Conservation (phyloP, 345 rosid genomes). For the Carallia pectinifolia region DNA sequence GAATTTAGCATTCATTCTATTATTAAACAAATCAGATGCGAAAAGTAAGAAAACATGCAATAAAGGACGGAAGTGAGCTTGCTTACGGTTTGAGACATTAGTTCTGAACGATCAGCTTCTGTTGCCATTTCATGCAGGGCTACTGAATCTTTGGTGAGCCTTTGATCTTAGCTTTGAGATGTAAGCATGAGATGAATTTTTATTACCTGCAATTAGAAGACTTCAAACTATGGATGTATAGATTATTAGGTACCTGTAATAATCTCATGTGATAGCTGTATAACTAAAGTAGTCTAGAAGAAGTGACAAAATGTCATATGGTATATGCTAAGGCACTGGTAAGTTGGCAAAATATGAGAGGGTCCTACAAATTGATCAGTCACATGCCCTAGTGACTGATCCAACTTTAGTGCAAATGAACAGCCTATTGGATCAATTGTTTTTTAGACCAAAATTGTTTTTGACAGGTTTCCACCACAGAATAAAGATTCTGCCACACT, state of each 20-base stretch:
- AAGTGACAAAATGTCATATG: conserved; percentile 54
- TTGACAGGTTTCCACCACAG: conserved; percentile 18
- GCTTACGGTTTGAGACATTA: conserved; percentile 40
- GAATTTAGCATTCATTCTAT: neutral
- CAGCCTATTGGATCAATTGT: conserved; percentile 10
- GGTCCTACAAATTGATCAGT: conserved; percentile 41
- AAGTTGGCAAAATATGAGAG: conserved; percentile 49
- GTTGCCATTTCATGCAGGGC: conserved; percentile 55
- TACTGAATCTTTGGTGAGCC: neutral
- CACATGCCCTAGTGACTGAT: conserved; percentile 31
- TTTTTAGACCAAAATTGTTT: neutral
- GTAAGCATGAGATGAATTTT: neutral
- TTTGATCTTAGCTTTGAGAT: conserved; percentile 7
- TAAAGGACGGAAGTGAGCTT: conserved; percentile 5
- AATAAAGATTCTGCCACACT: conserved; percentile 15
- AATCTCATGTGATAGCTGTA: conserved; percentile 25
- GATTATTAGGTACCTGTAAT: conserved; percentile 32
- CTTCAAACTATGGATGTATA: conserved; percentile 22
- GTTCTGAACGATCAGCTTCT: conserved; percentile 47
- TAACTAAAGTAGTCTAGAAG: conserved; percentile 33
- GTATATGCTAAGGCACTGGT: conserved; percentile 28
- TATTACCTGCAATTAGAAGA: conserved; percentile 5
- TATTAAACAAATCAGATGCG: neutral
- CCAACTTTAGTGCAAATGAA: conserved; percentile 8
- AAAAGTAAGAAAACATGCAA: neutral